Evolutionary conservation across 495 filamentous ascomycete species (phyloP).

Genomic region (Cenococcum geophilum): DNA sequence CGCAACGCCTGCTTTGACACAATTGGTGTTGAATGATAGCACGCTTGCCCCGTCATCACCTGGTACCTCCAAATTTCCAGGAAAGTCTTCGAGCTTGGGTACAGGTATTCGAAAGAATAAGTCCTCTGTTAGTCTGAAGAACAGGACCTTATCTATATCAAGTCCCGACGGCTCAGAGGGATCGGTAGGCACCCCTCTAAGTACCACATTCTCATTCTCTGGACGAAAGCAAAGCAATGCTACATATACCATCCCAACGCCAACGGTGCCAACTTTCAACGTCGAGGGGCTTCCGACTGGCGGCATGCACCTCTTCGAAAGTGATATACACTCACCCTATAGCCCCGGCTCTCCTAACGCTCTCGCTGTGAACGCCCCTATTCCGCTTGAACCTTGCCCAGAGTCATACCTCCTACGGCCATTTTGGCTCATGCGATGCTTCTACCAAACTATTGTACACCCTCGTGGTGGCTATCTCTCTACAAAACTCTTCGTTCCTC

Average conservation of each 20-base stretch:
- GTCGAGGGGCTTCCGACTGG: conserved; percentile 51
- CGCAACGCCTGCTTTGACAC: conserved; percentile 27
- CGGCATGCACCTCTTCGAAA: conserved; percentile 79
- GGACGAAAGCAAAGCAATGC: conserved; percentile 35
- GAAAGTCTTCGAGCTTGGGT: conserved; percentile 31
- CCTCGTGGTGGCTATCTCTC: conserved; percentile 88
- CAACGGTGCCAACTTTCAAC: conserved; percentile 53
- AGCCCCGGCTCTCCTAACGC: conserved; percentile 54
- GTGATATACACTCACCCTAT: conserved; percentile 68
- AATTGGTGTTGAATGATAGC: conserved; percentile 24
- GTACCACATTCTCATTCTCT: conserved; percentile 55
- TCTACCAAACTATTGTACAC: conserved; percentile 89
- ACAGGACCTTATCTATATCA: conserved; percentile 69
- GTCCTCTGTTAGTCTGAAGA: conserved; percentile 69
- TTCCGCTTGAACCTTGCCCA: conserved; percentile 85
- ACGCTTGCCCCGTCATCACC: conserved; percentile 27
- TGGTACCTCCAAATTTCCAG: conserved; percentile 7
- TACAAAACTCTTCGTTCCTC: conserved; percentile 80
- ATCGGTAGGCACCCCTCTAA: conserved; percentile 70
- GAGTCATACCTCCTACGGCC: conserved; percentile 78
- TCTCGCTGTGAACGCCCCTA: conserved; percentile 52
- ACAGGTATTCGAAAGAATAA: conserved; percentile 64
- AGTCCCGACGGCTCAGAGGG: conserved; percentile 59
- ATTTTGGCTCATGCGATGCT: conserved; percentile 91
- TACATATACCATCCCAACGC: conserved; percentile 60